Conservation (phyloP, 2,329 filamentous ascomycete genomes). For the Ophiostoma populinum region DNA sequence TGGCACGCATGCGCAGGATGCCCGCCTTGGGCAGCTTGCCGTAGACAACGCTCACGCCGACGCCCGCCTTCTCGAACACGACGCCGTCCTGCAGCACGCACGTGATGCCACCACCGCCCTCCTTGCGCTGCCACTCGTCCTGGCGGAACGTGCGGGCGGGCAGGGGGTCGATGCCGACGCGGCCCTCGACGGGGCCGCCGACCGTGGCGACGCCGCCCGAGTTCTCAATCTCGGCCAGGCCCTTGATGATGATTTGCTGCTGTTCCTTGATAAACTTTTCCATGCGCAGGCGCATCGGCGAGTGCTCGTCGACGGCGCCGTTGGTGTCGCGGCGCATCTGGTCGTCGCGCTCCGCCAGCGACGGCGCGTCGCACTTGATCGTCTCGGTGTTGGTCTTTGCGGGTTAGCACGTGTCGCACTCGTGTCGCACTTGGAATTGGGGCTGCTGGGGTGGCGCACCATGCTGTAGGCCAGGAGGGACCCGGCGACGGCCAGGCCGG, state of each 20-base stretch:
- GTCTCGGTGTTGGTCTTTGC: conserved; percentile 25
- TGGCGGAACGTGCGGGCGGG: conserved; percentile 38
- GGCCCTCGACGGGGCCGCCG: conserved; percentile 8
- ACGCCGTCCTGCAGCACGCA: conserved; percentile 93
- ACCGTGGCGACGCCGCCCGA: conserved; percentile 7
- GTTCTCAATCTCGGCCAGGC: conserved; percentile 50
- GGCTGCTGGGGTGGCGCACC: conserved; percentile 22
- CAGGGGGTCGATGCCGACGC: conserved; percentile 28
- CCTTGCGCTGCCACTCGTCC: conserved; percentile 75
- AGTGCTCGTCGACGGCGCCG: conserved; percentile 46
- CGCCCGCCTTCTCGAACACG: conserved; percentile 93
- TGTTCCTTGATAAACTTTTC: conserved; percentile 90
- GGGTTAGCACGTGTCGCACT: background rate
- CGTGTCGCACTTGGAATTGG: no score
- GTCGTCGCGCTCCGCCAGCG: conserved; percentile 73
- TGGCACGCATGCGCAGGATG: conserved; percentile 81
- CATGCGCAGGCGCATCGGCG: conserved; percentile 95
- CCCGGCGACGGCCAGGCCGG: conserved; percentile 17
- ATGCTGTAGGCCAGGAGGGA: conserved; percentile 37
- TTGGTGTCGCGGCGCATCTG: conserved; percentile 62
- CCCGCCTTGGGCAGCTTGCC: conserved; percentile 73
- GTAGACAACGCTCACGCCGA: conserved; percentile 91
- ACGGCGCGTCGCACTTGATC: conserved; percentile 39
- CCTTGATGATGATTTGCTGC: conserved; percentile 71
- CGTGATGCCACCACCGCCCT: conserved; percentile 83